These are phyloP conservation scores for Eucalyptus cladocalyx DNA, from an alignment of 345 rosid species.

Conservation along the genomic window DNA sequence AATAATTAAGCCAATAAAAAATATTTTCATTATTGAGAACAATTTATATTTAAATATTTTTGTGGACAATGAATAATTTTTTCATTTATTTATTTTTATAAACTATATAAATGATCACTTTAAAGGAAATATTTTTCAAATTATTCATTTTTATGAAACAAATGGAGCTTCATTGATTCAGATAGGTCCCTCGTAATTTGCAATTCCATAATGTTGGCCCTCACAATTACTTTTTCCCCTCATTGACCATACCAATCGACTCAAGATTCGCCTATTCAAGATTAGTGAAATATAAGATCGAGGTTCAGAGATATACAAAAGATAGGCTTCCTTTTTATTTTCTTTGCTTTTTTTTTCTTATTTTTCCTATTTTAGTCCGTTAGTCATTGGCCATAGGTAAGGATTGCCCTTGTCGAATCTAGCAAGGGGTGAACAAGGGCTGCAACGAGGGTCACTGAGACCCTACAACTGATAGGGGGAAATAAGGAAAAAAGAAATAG, in stretches of 20 bases:
- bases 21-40: too few relatives aligned
- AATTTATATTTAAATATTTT: too few relatives aligned
- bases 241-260: background rate
- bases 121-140: too few relatives aligned
- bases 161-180: too few relatives aligned
- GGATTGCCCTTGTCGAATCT: rapidly evolving
- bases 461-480: rapidly evolving
- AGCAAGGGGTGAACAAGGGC: background rate
- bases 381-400: background rate
- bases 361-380: background rate
- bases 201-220: background rate
- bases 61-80: too few relatives aligned
- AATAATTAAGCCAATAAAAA: too few relatives aligned
- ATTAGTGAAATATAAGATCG: background rate
- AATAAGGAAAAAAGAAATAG: too few relatives aligned
- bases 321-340: too few relatives aligned
- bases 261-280: background rate
- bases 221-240: background rate
- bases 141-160: background rate
- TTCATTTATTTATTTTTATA: too few relatives aligned
- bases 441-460: rapidly evolving
- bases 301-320: too few relatives aligned
- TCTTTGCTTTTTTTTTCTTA: too few relatives aligned
- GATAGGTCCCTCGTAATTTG: background rate
- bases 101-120: too few relatives aligned